A percentile compares a stretch with the other conserved stretches of the same genome.
These are phyloP conservation scores for Cercospora sojina DNA, from an alignment of 2,329 filamentous ascomycete genomes.

Conservation along the genomic window DNA sequence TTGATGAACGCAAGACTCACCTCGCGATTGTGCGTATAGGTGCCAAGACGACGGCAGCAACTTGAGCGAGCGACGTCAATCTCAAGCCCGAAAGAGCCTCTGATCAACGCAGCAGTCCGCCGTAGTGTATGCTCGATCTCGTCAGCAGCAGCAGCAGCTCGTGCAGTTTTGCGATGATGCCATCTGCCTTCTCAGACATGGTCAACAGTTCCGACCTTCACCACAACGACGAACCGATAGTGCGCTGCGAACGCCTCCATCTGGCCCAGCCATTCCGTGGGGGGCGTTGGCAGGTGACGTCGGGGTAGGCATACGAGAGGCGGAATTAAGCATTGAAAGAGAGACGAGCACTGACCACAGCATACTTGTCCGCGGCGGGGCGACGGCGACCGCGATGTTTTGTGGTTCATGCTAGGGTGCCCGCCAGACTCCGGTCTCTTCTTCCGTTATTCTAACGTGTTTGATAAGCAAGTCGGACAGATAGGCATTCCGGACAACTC, in stretches of 20 bases:
- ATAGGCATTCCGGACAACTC: too few species aligned
- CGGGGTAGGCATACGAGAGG: constrained; percentile 2
- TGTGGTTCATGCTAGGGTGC: background rate
- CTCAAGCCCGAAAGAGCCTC: background rate
- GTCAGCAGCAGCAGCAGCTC: background rate
- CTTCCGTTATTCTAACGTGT: too few species aligned
- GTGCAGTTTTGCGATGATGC: background rate
- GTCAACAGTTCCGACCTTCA: background rate
- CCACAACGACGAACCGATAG: background rate
- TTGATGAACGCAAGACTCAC: background rate
- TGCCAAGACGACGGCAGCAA: background rate
- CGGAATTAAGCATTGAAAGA: constrained; percentile 13
- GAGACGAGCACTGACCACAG: constrained; percentile 9
- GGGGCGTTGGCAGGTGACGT: background rate
- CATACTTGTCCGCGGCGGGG: background rate
- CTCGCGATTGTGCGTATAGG: background rate
- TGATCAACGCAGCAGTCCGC: background rate
- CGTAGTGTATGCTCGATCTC: background rate
- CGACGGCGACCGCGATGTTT: background rate
- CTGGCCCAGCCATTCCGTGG: background rate
- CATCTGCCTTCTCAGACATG: background rate
- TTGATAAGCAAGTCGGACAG: too few species aligned
- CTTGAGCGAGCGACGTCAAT: background rate
- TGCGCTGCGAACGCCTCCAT: background rate
- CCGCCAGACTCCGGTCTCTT: too few species aligned